A percentile compares a stretch with the other conserved stretches of the same genome.
Evolutionary conservation across 495 filamentous ascomycete genomes (phyloP).

Genomic region (Xylaria sp.): DNA sequence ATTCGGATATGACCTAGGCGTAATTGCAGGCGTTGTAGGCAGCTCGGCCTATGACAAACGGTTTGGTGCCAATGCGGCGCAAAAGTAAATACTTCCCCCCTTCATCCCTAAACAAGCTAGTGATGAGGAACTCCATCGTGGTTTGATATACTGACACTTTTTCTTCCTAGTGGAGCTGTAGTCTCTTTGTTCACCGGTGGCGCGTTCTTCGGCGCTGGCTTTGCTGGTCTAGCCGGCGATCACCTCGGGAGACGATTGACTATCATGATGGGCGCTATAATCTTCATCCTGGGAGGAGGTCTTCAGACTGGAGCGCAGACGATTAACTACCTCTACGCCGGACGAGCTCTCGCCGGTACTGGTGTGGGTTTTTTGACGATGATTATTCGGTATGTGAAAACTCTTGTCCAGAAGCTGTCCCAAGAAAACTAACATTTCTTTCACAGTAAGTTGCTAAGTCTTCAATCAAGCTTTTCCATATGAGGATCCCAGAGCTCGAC

Average conservation of each 20-base stretch:
- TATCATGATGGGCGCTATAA: slow-evolving; percentile 47
- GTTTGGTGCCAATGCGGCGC: slow-evolving; percentile 59
- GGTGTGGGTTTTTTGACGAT: slow-evolving; percentile 58
- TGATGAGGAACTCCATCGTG: not conserved
- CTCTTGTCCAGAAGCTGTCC: not conserved
- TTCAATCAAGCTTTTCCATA: not conserved
- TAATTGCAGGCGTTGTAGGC: slow-evolving; percentile 67
- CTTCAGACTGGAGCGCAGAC: slow-evolving; percentile 49
- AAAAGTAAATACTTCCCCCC: slow-evolving; percentile 54
- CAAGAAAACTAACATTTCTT: not conserved
- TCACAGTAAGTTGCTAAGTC: not conserved
- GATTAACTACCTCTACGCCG: slow-evolving; percentile 47
- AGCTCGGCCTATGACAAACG: slow-evolving; percentile 55
- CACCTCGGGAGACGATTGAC: slow-evolving; percentile 52
- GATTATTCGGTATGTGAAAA: slow-evolving; percentile 49
- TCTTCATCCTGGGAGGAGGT: slow-evolving; percentile 51
- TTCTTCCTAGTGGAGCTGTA: slow-evolving; percentile 61
- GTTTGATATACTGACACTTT: slow-evolving; percentile 6
- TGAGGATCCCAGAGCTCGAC: not conserved
- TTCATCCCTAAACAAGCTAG: not conserved
- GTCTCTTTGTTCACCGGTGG: slow-evolving; percentile 75
- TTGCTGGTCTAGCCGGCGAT: slow-evolving; percentile 57
- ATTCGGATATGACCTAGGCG: slow-evolving; percentile 63
- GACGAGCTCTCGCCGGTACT: slow-evolving; percentile 48
- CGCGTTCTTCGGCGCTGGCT: slow-evolving; percentile 61